Conservation (phyloP, 2,329 filamentous ascomycete species). For the Colletotrichum falcatum region DNA sequence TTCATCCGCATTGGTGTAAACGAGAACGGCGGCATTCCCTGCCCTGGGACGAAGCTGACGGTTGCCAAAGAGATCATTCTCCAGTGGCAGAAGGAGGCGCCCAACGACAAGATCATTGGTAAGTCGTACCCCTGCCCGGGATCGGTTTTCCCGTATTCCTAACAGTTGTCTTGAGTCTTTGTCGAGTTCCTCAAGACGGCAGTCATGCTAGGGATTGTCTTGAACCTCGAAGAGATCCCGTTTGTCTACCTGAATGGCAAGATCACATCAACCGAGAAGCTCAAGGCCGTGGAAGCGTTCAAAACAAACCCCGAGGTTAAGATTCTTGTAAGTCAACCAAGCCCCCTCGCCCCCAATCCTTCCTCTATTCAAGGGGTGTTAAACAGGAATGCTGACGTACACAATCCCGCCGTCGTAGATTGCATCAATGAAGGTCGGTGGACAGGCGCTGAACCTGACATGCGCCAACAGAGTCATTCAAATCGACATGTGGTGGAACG, state of each 20-base stretch:
- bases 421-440: constrained; percentile 50
- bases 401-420: constrained; percentile 39
- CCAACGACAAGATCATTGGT: constrained; percentile 56
- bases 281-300: constrained; percentile 45
- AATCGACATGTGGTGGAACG: constrained; percentile 73
- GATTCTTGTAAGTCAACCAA: constrained; percentile 52
- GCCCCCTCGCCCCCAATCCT: too few species aligned
- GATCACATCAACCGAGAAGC: constrained; percentile 40
- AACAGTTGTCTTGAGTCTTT: constrained; percentile 48
- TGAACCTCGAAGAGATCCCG: constrained; percentile 45
- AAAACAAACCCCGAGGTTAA: constrained; percentile 30
- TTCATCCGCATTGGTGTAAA: background rate
- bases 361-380: constrained; percentile 12
- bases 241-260: constrained; percentile 56
- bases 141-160: background rate
- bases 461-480: constrained; percentile 65
- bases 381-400: background rate
- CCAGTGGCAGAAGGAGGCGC: constrained; percentile 48
- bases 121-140: constrained; percentile 37
- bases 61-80: constrained; percentile 48
- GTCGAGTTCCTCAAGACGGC: constrained; percentile 49
- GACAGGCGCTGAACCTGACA: constrained; percentile 55
- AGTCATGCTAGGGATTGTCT: constrained; percentile 52
- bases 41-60: constrained; percentile 49
- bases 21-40: constrained; percentile 25